Base-by-base conservation (phyloP, 2,329 filamentous ascomycete species). In the Alternaria postmessia region DNA sequence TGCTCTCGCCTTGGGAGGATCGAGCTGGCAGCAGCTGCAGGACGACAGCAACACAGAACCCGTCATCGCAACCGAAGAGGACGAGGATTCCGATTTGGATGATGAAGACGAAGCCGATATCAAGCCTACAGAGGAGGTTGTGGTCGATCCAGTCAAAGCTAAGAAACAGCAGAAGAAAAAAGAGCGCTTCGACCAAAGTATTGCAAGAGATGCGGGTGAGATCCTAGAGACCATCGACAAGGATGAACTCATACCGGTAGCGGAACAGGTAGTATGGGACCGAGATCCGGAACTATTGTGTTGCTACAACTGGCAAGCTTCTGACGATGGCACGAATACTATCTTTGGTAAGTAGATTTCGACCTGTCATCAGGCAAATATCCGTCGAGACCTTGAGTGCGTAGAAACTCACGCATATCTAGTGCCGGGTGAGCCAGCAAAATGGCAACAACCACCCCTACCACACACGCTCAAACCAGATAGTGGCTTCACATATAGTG, bases 231-330 rank as follows among this genome's bases (percentile, higher is more conserved):
- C 56, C 5, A 65, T 74, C 22, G 36, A 58, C 22, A 28, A 51
- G 9, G 56, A 55, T n/a, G 24, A 63, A 2, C 54, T 73, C 26
- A 41, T 18, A 8, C 66, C 69, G 12, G 51, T 62, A 8, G 12
- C 54, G 8, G 41, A 53, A 30, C 51, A 55, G 4, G 64, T 74
- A 8, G 61, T 57, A n/a, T 75, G 72, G 71, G 64, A 73, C 7
- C 26, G 57, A 34, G 68, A 72, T 3, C 66, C 69, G 6, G 70
- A 75, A n/a, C 39, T 75, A 5, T 38, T 75, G 5, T 75, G 71
- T 36, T 67, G 55, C 20, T 75, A 75, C 64, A 75, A 75, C 49
- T 75, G 71, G 73, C 61, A 65, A 32, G 61, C 62, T n/a, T 57
- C 61, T 3, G 52, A 47, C 2, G 64, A 71, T 14, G 63, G 65